Evolutionary conservation across 768 basidiomycete genomes (phyloP).

Genomic region (Leucocoprinus leucothites): DNA sequence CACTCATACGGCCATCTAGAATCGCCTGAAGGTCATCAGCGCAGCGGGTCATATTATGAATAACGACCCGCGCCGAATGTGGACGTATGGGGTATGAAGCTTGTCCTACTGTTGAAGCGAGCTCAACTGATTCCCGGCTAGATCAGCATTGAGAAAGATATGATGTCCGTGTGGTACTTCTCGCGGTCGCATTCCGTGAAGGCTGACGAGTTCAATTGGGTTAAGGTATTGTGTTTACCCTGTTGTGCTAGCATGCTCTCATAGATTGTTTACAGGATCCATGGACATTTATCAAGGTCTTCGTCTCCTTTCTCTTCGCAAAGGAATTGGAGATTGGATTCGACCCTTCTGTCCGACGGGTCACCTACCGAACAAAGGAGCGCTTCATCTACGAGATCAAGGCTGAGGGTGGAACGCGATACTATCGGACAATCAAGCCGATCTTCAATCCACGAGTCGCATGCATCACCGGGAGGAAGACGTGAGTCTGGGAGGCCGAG

Average conservation of each 20-base stretch:
- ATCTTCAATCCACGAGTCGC: neutral
- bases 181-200: slow-evolving; percentile 6
- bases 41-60: neutral
- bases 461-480: slow-evolving; percentile 12
- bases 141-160: slow-evolving; percentile 5
- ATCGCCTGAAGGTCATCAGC: neutral
- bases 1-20: neutral
- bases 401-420: neutral
- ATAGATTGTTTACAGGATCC: neutral
- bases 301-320: neutral
- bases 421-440: neutral
- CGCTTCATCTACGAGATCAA: neutral
- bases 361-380: neutral
- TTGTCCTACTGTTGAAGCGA: too few relatives aligned
- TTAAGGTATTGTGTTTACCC: neutral
- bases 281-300: neutral
- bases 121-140: neutral
- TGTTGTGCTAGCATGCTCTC: neutral
- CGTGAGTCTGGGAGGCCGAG: slow-evolving; percentile 15
- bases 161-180: slow-evolving; percentile 11
- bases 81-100: neutral
- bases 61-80: neutral
- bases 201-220: neutral
- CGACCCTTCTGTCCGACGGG: neutral
- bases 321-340: slow-evolving; percentile 4